Evolutionary conservation across 2,329 filamentous ascomycete genomes (phyloP), one percentile per base, ranked within the genome.

Genomic region (Arthroderma sp.): DNA sequence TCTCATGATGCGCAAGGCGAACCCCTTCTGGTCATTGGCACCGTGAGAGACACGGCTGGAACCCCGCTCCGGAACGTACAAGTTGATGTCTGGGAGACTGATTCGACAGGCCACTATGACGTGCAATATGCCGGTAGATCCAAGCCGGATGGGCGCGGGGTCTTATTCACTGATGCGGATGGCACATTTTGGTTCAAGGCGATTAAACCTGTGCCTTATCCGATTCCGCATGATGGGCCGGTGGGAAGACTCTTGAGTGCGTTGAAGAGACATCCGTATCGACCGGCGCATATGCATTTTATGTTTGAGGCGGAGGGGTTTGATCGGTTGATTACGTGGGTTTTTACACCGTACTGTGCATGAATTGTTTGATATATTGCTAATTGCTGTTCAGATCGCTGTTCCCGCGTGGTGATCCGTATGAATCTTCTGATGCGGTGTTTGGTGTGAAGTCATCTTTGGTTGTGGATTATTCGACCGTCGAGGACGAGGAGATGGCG

Each of bases 361-460:
- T 33, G 4, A 40, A 9, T 37, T 31, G 28, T 6, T 41, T 37
- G 29, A 10, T 34, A 3, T 5, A 29, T 40, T 47, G 15, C 22
- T 29, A 34, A 39, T 30, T 34, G 27, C 32, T 50, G 46, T 32
- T 47, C 38, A 86, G 81, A 3, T 83, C 85, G 0, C 67, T 93
- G 0, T 93, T 89, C 57, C 68, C 88, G 44, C 77, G 81, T 2
- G 80, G 78, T 38, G 84, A 89, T 54, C 82, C 81, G 0, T 91
- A 89, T 58, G 84, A 89, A 66, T 83, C 77, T 1, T 84, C 81
- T 0, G 85, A 93, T 57, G 83, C 85, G 0, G 85, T 93, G 1
- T 93, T 93, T 54, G 85, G 85, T 15, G 85, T 93, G 46, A 94
- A 93, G 61, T 73, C 85, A 58, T 85, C 81, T 29, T 69, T 93